Base-by-base conservation (phyloP, 192 early-diverging fungal genomes). In the Podila minutissima region DNA sequence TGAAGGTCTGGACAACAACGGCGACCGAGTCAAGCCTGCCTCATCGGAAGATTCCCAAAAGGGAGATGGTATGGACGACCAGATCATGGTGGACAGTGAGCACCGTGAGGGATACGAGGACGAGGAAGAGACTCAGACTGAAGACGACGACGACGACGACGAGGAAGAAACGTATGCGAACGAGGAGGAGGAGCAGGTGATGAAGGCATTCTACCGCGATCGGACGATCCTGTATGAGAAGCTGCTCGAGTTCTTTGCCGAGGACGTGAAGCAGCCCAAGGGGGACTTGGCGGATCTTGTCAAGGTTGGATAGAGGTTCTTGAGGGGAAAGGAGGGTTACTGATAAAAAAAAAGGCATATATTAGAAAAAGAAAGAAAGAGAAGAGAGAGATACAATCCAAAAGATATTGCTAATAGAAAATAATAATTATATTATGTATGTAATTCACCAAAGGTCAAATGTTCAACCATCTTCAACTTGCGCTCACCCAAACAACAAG, bases 211-310 rank as follows among this genome's bases (percentile, higher is more conserved):
- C n/a, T 84, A 71, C 53, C 65, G 81, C 24, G 64, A 84, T 5
- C 86, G 95, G 7, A 90, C 86, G 1, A 74, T 90, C 50, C 69
- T 96, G 46, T 96, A 89, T 72, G 91, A 95, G 53, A 84, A 70
- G 22, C 74, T 96, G 51, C 78, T 95, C 24, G 88, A 88, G 28
- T 96, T 85, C 67, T 93, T 96, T 82, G 93, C 95, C 2, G 86
- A 92, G 10, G 82, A 84, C 60, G 91, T 94, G 88, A 89, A 92
- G 67, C 91, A 96, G 74, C 95, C 95, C 13, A 85, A 86, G 28
- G 89, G 85, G 10, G 92, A 92, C 37, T 71, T 96, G 58, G 87
- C 92, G 8, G 94, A 93, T 82, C 73, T 92, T 66, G 86, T 96
- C 48, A 86, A 85, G 59, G 70, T 87, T 5, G 76, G 76, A 50